Evolutionary conservation across 208 protist genomes (phyloP), one percentile per base, ranked within the genome.

Genomic region (Acanthamoeba castellanii): DNA sequence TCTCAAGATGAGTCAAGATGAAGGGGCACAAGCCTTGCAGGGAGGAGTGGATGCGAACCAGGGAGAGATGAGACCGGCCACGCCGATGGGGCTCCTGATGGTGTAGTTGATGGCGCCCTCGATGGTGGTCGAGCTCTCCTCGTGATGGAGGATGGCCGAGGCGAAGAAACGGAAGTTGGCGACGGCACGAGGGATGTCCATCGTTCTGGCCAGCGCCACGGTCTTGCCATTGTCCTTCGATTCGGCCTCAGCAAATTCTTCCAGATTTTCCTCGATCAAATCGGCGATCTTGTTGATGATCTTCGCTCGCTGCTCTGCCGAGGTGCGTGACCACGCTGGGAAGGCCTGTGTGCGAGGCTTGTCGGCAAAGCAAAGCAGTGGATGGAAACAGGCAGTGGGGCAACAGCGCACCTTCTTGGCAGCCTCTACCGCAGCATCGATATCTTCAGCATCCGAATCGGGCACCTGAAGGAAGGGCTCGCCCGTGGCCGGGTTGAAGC

Each of bases 131-230:
- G 68, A 78, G 37, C 78, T 95, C n/a, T 94, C 94, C 45, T 27
- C 72, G 16, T 96, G 68, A 20, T 95, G 81, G 18, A 96, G 84
- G 30, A 98, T 96, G 30, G 61, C 92, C 30, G 57, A 64, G 32
- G 97, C 97, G 95, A 97, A 98, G 66, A 97, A 98, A 88, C 97
- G 94, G 55, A 98, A 98, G 93, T 98, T 98, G 22, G 50, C 37
- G 37, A 96, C 89, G 30, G 84, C 72, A 37, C 97, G 74, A n/a
- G 97, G 96, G 81, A 98, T 97, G 72, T 98, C 97, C 9, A 98
- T 25, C 55, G 47, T 34, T 22, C 37, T n/a, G 4, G 97, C 97
- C 2, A 96, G 47, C 32, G 47, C 25, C 37, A 98, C 78, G 16
- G 97, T 72, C 95, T 98, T 98, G 61, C 97, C 97, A 34, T 97